Percentiles rank a stretch among this genome's conserved stretches.
Evolutionary conservation across 169 alveolate genomes (phyloP).

Genomic region (Eimeria falciformis): DNA sequence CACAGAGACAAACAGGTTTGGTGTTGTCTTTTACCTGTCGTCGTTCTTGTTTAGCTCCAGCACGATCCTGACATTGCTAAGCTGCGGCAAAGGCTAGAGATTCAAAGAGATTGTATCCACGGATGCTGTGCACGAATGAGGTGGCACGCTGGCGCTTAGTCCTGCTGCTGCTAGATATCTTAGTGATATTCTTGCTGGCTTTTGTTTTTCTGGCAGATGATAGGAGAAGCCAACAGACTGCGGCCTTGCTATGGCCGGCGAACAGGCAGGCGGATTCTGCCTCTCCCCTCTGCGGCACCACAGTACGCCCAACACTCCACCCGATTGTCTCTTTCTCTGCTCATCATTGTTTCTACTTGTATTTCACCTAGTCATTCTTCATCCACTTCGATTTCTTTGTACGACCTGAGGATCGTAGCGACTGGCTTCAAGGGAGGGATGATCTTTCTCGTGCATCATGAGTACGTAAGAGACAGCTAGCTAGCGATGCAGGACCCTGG

Average conservation of each 20-base stretch:
- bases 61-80: too few species aligned
- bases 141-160: background rate
- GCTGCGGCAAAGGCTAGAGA: too few species aligned
- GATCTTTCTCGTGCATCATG: background rate
- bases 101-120: background rate
- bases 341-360: background rate
- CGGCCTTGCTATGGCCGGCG: conserved; percentile 67
- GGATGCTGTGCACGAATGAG: background rate
- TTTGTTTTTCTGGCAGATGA: background rate
- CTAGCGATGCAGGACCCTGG: too few species aligned
- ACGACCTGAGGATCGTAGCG: too few species aligned
- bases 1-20: conserved; percentile 50
- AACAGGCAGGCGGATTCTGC: conserved; percentile 62
- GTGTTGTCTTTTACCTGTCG: too few species aligned
- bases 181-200: background rate
- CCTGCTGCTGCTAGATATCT: background rate
- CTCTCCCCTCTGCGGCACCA: conserved; percentile 65
- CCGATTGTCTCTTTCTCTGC: too few species aligned
- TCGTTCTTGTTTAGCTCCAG: too few species aligned
- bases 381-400: background rate
- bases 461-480: too few species aligned
- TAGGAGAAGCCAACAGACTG: background rate
- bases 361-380: background rate
- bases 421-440: too few species aligned
- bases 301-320: conserved; percentile 6